These are phyloP conservation scores for Metschnikowia drakensbergensis DNA, from an alignment of 805 yeast genomes.

Conservation along the genomic window DNA sequence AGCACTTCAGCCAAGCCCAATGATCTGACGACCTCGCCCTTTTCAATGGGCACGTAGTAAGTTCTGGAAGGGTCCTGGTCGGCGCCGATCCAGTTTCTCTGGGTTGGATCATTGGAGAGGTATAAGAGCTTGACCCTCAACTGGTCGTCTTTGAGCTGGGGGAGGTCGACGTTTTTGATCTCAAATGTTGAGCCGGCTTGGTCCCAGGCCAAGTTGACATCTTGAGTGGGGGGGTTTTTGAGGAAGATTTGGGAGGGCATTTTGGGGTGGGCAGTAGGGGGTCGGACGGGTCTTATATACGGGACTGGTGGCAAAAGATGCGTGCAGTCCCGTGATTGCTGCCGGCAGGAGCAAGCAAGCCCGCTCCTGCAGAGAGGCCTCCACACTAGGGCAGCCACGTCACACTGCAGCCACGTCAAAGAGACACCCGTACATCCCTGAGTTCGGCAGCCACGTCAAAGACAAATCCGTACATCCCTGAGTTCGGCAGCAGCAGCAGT, in stretches of 20 bases:
- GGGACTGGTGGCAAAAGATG: too few species aligned
- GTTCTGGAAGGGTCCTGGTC: constrained; percentile 5
- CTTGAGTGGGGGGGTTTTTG: constrained; percentile 20
- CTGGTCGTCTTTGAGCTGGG: constrained; percentile 33
- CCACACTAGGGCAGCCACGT: too few species aligned
- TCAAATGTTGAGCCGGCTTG: constrained; percentile 30
- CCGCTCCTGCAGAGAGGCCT: too few species aligned
- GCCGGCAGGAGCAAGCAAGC: too few species aligned
- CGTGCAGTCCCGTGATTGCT: too few species aligned
- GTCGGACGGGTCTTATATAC: too few species aligned
- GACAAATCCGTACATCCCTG: too few species aligned
- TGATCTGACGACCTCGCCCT: constrained; percentile 44
- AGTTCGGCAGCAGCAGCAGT: too few species aligned
- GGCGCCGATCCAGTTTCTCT: constrained; percentile 48
- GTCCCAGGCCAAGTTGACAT: constrained; percentile 21
- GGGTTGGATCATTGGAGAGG: constrained; percentile 59
- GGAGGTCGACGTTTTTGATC: constrained; percentile 13
- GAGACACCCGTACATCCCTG: too few species aligned
- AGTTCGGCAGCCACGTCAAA: too few species aligned
- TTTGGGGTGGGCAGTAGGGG: not conserved
- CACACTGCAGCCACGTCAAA: too few species aligned
- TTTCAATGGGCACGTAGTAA: constrained; percentile 14
- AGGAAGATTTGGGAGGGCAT: constrained; percentile 19
- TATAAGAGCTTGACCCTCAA: constrained; percentile 42
- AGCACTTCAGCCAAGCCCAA: constrained; percentile 48